phyloP scores from a whole-genome alignment of 192 early-diverging fungal species.

The Coemansia sp. region DNA sequence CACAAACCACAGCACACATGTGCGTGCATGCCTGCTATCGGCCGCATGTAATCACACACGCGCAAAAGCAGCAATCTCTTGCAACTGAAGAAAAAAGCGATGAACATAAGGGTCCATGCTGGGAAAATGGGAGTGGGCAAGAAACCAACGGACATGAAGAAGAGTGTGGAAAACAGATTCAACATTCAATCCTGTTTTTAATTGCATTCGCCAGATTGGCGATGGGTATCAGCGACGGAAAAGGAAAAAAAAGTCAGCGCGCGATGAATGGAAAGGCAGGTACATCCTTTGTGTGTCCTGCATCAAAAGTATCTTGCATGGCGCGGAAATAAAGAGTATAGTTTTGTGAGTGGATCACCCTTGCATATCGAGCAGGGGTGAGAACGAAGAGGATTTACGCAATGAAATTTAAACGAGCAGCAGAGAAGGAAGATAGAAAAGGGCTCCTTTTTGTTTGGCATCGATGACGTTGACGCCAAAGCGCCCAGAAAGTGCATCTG shows the following conservation, averaged over 20 bases:
- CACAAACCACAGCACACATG: background rate
- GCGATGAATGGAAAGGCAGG: background rate
- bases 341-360: conserved; percentile 8
- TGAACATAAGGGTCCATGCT: background rate
- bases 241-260: background rate
- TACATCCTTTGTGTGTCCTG: background rate
- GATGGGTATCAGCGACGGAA: background rate
- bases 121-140: too few relatives aligned
- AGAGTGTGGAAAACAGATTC: background rate
- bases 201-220: background rate
- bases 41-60: background rate
- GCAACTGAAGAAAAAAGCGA: background rate
- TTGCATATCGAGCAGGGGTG: background rate
- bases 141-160: background rate
- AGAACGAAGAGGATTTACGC: background rate
- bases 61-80: too few relatives aligned
- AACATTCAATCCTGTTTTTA: conserved; percentile 2
- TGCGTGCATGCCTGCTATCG: background rate
- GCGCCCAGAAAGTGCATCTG: too few relatives aligned
- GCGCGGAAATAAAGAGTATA: background rate
- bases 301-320: background rate
- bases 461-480: background rate
- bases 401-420: background rate
- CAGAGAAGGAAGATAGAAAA: background rate
- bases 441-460: background rate